Evolutionary conservation across 257 asterid genomes (phyloP).

Genomic region (Asclepias syriaca): DNA sequence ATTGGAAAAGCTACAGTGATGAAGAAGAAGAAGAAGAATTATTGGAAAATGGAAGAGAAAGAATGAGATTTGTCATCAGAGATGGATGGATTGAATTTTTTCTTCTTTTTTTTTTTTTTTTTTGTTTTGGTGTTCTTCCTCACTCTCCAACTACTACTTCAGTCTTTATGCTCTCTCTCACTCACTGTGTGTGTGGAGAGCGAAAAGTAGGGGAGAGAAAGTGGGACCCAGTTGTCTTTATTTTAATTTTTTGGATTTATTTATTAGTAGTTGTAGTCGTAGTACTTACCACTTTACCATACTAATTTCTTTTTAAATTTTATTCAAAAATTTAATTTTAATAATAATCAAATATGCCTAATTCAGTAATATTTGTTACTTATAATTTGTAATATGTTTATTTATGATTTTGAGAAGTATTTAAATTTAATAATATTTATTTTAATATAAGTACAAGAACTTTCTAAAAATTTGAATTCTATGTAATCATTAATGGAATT

Average conservation of each 20-base stretch:
- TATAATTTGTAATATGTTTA: too few species aligned
- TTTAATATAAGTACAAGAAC: not conserved
- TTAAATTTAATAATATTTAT: too few species aligned
- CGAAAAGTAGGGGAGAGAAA: not conserved
- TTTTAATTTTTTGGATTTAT: conserved; percentile 3
- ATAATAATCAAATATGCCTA: too few species aligned
- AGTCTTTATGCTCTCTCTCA: not conserved
- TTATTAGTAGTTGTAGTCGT: not conserved
- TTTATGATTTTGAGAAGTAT: too few species aligned
- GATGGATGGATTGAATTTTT: not conserved
- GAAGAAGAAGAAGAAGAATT: not conserved
- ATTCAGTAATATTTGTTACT: too few species aligned
- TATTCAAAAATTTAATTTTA: too few species aligned
- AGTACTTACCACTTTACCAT: too few species aligned
- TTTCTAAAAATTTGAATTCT: not conserved
- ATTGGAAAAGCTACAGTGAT: not conserved
- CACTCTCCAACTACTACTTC: conserved; percentile 7
- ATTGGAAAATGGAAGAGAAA: not conserved
- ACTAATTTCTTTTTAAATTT: too few species aligned
- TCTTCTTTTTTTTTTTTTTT: too few species aligned
- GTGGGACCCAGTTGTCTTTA: not conserved
- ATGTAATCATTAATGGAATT: not conserved
- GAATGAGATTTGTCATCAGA: conserved; percentile 1
- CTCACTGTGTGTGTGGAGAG: not conserved
- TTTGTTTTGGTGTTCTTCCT: conserved; percentile 5